Base-by-base conservation (phyloP, 805 yeast genomes). In the Candida oleophila region DNA sequence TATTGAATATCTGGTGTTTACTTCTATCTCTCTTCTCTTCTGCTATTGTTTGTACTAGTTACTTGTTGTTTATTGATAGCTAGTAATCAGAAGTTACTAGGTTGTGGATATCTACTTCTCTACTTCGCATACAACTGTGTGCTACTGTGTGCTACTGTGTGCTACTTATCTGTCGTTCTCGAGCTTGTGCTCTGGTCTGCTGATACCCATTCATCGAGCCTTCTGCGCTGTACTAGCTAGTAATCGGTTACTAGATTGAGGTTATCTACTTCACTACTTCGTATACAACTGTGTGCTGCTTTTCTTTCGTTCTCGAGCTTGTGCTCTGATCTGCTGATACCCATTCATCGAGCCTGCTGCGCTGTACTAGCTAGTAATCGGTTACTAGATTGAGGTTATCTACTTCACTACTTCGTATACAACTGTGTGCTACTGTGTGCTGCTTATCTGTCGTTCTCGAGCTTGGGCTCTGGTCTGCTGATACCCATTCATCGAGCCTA, bases 161-260 rank as follows among this genome's bases (percentile, higher is more conserved):
- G n/a, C n/a, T n/a, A n/a, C n/a, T n/a, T 28, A 9, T 14, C 33
- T 9, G 33, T 9, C 12, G 9, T 14, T 11, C 33, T 14, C 14
- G 14, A 14, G 12, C 12, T 9, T 14, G 9, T 9, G 12, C 12
- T 28, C 14, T 28, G 33, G 12, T 9, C 14, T 9, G 9, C 33
- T 28, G 12, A 28, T 14, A 28, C 12, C 33, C 30, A 39, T 7
- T 14, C 42, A 39, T 9, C 32, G 7, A 14, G 44, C 34, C 44
- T 51, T 55, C n/a, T 36, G 53, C 42, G 3, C 32, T 41, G 21
- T 39, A 43, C 22, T 39, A 11, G 8, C 28, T 50, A n/a, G n/a
- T n/a, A n/a, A n/a, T n/a, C n/a, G n/a, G n/a, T n/a, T n/a, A n/a
- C n/a, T n/a, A n/a, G n/a, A n/a, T n/a, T n/a, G n/a, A 14, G 12